Evolutionary conservation across 228 moss, liverwort and hornwort genomes (phyloP), one percentile per base, ranked within the genome.

Genomic region (Sphagnum fallax): DNA sequence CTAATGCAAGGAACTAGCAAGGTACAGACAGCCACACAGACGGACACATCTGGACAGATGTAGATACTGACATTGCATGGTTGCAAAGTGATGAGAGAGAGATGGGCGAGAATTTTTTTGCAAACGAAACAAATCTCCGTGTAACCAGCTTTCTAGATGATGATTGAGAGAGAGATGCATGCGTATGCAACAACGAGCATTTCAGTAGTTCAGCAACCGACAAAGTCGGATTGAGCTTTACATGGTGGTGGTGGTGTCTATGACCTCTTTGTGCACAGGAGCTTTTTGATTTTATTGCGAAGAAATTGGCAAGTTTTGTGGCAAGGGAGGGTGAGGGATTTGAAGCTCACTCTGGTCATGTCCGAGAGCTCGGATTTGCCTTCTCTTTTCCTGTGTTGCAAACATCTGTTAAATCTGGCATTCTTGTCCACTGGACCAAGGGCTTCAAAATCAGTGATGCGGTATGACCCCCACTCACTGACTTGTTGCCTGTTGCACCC

Each of bases 361-460:
- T 82, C 53, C 63, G 90, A 61, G 90, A 95, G 73, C 50, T 90
- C 5, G 95, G 95, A 6, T 95, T 95, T 69, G 77, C 92, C 0
- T 95, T 95, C 78, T 95, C 95, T 4, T 95, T 95, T 72, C 90
- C 95, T 1, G 92, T 95, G 51, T 75, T 79, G 71, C 95, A 95
- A 65, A 92, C 89, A 51, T 92, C 92, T 8, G 82, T 95, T 69
- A 82, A 84, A 14, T 90, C 92, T 10, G 95, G 95, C 65, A 90
- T 90, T 47, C 80, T 95, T 32, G 84, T 92, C 51, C 84, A 89
- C 68, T 95, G 95, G 95, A 92, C 92, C 53, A 95, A 95, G 72
- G 92, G 95, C 65, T 95, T 95, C 76, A 95, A 85, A 76, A 72
- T 92, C 15, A 80, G 75, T 63, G 95, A 90, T 52, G 90, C 90